A percentile compares a stretch with the other conserved stretches of the same genome.
phyloP scores from a whole-genome alignment of 2,329 filamentous ascomycete genomes.

The Fusarium humuli region DNA sequence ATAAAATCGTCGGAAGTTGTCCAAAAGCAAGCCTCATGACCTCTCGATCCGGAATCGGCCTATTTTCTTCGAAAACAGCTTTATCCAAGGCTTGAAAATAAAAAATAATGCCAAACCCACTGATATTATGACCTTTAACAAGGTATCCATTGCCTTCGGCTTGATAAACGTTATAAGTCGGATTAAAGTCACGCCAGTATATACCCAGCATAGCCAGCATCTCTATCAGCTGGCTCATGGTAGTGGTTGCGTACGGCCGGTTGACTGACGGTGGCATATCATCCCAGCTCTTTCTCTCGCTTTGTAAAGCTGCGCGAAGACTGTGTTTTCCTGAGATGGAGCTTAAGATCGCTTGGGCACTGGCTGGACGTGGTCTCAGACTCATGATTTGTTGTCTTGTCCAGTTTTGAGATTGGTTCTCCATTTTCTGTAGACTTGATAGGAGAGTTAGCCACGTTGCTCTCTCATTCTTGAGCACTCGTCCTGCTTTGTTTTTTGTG shows the following conservation, averaged over 20 bases:
- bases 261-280: slow-evolving; percentile 17
- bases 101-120: slow-evolving; percentile 13
- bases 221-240: slow-evolving; percentile 23
- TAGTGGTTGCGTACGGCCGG: slow-evolving; percentile 16
- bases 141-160: slow-evolving; percentile 15
- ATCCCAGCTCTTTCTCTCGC: slow-evolving; percentile 25
- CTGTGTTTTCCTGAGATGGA: slow-evolving; percentile 18
- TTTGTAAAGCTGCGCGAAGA: slow-evolving; percentile 2
- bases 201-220: slow-evolving; percentile 25
- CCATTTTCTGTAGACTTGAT: slow-evolving; percentile 21
- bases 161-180: slow-evolving; percentile 11
- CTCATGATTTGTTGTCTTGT: slow-evolving; percentile 25
- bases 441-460: slow-evolving; percentile 13
- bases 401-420: slow-evolving; percentile 23
- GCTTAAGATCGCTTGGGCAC: slow-evolving; percentile 9
- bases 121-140: slow-evolving; percentile 20
- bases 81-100: slow-evolving; percentile 20
- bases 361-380: slow-evolving; percentile 3
- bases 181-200: slow-evolving; percentile 25
- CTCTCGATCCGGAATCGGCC: background rate
- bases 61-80: slow-evolving; percentile 9
- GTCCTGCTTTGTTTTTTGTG: slow-evolving; percentile 9
- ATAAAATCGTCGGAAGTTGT: slow-evolving; percentile 11
- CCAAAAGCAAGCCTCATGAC: slow-evolving; percentile 11
- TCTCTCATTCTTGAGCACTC: slow-evolving; percentile 15